These are phyloP conservation scores for Volvox reticuliferus DNA, from an alignment of 139 green algal genomes.

Conservation along the genomic window DNA sequence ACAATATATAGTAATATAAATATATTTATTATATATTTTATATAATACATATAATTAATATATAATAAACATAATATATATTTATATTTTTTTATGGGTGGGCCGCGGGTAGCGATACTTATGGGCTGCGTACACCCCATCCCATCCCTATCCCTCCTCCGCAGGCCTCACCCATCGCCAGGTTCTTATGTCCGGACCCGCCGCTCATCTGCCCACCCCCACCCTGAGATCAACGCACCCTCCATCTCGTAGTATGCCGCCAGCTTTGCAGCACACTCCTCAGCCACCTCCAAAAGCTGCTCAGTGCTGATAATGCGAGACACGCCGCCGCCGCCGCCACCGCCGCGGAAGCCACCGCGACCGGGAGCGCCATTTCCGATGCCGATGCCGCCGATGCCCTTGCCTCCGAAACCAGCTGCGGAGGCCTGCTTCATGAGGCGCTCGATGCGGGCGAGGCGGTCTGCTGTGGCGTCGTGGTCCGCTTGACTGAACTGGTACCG, in stretches of 20 bases:
- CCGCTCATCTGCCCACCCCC: no score
- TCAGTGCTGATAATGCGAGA: slow-evolving; percentile 44
- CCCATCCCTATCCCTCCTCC: no score
- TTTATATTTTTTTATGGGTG: no score
- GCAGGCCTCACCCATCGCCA: no score
- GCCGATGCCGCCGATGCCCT: not conserved
- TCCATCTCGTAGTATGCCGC: slow-evolving; percentile 70
- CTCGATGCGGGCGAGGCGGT: slow-evolving; percentile 57
- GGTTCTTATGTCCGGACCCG: no score
- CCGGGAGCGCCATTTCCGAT: no score
- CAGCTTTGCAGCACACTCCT: slow-evolving; percentile 53
- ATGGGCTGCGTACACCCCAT: no score
- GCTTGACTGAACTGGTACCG: slow-evolving; percentile 60
- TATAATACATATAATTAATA: no score
- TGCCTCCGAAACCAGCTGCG: slow-evolving; percentile 26
- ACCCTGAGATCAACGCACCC: slow-evolving; percentile 32
- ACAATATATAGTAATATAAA: no score
- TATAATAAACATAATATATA: no score
- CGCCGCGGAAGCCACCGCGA: not conserved
- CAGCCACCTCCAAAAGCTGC: slow-evolving; percentile 68
- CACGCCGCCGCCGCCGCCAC: not conserved
- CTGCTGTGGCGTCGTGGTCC: slow-evolving; percentile 62
- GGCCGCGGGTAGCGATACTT: no score
- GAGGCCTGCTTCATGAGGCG: slow-evolving; percentile 65
- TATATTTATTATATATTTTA: no score